Evolutionary conservation across 495 filamentous ascomycete genomes (phyloP), one percentile per base, ranked within the genome.

Genomic region (Aspergillus egyptiacus): DNA sequence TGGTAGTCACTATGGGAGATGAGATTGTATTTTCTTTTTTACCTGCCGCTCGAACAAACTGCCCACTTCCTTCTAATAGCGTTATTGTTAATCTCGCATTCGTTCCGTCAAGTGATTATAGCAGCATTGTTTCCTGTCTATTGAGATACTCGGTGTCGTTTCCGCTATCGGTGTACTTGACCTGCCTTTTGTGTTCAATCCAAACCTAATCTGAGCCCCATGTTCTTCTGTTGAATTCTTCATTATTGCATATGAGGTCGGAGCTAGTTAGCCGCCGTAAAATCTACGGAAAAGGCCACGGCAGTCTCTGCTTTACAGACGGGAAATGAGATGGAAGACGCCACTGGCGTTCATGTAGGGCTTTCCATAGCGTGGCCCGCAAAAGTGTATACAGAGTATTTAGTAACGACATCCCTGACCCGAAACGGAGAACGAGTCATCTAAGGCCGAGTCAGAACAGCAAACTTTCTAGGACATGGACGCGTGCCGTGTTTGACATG

Each of bases 1-100:
- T 67, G 61, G 63, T 67, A 63, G 46, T 14, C 34, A 33, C 1
- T 10, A 0, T 33, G 20, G 20, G 17, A 25, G 9, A 18, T 27
- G 18, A 19, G 17, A 8, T 35, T 14, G 11, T 33, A 14, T 30
- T 17, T 5, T n/a, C 19, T 10, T 32, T 34, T 3, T 19, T 28
- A 18, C 30, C 20, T 44, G n/a, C n/a, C n/a, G n/a, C n/a, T n/a
- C n/a, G n/a, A n/a, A n/a, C n/a, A n/a, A n/a, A n/a, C n/a, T n/a
- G 10, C 15, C 25, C 9, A 36, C 1, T 31, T 11, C 14, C n/a
- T n/a, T 43, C 31, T 13, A 51, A 37, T 25, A 38, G 48, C 31
- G 30, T 51, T 51, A 39, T n/a, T n/a, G n/a, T 51, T 51, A 44
- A 39, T 51, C 41, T 36, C 39, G 20, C 37, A 18, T 37, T n/a